Evolutionary conservation across 2,329 filamentous ascomycete species (phyloP), one percentile per base, ranked within the genome.

Genomic region (Ophiognomonia clavigignenti-juglandacearum): DNA sequence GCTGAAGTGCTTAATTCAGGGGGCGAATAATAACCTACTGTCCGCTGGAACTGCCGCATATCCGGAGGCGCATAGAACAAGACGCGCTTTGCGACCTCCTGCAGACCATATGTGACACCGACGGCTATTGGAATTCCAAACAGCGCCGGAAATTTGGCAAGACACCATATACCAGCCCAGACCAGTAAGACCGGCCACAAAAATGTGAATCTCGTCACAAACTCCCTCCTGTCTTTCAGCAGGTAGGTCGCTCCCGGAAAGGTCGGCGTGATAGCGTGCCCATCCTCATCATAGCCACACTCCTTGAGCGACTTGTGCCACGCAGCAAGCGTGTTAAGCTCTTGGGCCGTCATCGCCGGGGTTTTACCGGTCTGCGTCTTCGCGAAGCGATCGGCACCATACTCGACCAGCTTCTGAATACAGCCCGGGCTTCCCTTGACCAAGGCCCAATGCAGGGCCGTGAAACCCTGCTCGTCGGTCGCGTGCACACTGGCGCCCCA

Each of bases 401-500:
- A 96, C 70, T 98, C 93, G 56, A 98, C 79, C 37, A 98, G 74
- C 68, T 96, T 97, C 62, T 95, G 83, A 53, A 98, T 86, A 63
- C 91, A 96, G 10, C 83, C 83, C 51, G 88, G 80, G 40, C 86
- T 93, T 11, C 95, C 93, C 68, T 95, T 96, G 29, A 98, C 93
- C 39, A 98, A 72, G 1, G 90, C 91, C 93, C 93, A 98, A 63
- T 98, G 93, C 56, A 98, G 71, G 4, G 93, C 90, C 0, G 92
- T 96, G 64, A 97, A 93, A 23, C 92, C 92, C 57, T 91, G 86
- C 62, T 96, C 90, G 59, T 98, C 93, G 24, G 78, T 82, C 27
- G 88, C 85, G 65, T 95, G 89, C 8, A 96, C 89, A 62, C 90
- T 93, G 31, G 93, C 93, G 44, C 93, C 95, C 90, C 93, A 98